phyloP scores from a whole-genome alignment of 2,329 filamentous ascomycete species.

The Neonectria coccinea region DNA sequence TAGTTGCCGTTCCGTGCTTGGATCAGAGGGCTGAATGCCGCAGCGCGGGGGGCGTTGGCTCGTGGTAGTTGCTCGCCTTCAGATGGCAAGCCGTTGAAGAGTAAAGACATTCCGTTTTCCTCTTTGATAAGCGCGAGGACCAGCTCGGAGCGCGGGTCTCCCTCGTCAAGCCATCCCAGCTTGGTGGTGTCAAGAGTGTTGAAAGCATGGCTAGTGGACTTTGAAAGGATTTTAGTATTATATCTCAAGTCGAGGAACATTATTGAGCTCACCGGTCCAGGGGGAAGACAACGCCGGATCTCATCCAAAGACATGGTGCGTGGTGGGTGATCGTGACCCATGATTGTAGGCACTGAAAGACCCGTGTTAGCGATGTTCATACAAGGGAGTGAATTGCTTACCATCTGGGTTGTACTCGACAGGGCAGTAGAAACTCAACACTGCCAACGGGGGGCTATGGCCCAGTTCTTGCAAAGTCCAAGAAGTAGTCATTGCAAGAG shows the following conservation, averaged over 20 bases:
- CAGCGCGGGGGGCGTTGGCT: slow-evolving; percentile 25
- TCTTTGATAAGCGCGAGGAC: slow-evolving; percentile 38
- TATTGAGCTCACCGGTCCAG: slow-evolving; percentile 15
- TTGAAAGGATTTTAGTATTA: background rate
- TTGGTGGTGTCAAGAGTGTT: slow-evolving; percentile 34
- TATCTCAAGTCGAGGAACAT: background rate
- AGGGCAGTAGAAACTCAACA: slow-evolving; percentile 36
- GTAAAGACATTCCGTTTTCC: slow-evolving; percentile 36
- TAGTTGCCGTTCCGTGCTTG: slow-evolving; percentile 35
- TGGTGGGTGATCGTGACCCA: slow-evolving; percentile 32
- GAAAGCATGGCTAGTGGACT: slow-evolving; percentile 29
- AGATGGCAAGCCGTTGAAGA: slow-evolving; percentile 31
- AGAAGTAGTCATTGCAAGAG: slow-evolving; percentile 29
- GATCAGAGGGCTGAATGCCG: slow-evolving; percentile 33
- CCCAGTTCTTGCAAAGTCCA: slow-evolving; percentile 31
- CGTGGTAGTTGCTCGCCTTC: slow-evolving; percentile 23
- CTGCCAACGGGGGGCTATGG: slow-evolving; percentile 22
- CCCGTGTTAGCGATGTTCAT: slow-evolving; percentile 1
- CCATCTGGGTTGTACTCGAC: slow-evolving; percentile 34
- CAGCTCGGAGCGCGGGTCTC: slow-evolving; percentile 36
- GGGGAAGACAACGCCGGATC: slow-evolving; percentile 24
- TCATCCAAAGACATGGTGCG: slow-evolving; percentile 32
- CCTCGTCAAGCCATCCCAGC: slow-evolving; percentile 33
- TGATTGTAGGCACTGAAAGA: slow-evolving; percentile 24
- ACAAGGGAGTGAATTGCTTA: slow-evolving; percentile 2